Percentiles rank a stretch among this genome's conserved stretches.
phyloP scores from a whole-genome alignment of 2,329 filamentous ascomycete species.

The Penicillium frequentans region DNA sequence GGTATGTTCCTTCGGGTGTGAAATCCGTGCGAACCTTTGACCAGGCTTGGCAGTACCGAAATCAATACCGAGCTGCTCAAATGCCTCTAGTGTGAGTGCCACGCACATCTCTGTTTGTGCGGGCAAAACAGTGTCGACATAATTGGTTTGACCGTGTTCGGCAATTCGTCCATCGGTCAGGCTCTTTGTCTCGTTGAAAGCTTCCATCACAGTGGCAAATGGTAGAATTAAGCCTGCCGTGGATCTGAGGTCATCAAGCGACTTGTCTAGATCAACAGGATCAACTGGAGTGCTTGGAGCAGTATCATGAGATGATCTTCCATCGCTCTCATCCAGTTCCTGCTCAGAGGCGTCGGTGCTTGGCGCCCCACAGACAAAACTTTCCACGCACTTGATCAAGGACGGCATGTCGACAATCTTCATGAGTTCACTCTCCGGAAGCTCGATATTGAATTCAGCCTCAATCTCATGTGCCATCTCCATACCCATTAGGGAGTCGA shows the following conservation, averaged over 20 bases:
- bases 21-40: neutral
- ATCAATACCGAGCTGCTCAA: conserved; percentile 33
- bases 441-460: conserved; percentile 34
- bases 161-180: neutral
- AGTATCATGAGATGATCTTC: neutral
- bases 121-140: conserved; percentile 13
- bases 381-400: neutral
- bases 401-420: neutral
- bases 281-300: neutral
- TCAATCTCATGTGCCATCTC: conserved; percentile 49
- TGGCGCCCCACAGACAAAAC: conserved; percentile 9
- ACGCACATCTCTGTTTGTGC: conserved; percentile 24
- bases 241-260: neutral
- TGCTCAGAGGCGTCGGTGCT: neutral
- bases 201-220: neutral
- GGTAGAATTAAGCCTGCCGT: neutral
- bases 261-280: neutral
- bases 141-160: neutral
- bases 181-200: neutral
- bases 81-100: conserved; percentile 32
- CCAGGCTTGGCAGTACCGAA: conserved; percentile 13
- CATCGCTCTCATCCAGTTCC: neutral
- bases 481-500: conserved; percentile 54
- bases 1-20: conserved; percentile 24
- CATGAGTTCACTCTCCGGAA: conserved; percentile 29